Conservation (phyloP, 2,329 filamentous ascomycete genomes). For the Beauveria australis region DNA sequence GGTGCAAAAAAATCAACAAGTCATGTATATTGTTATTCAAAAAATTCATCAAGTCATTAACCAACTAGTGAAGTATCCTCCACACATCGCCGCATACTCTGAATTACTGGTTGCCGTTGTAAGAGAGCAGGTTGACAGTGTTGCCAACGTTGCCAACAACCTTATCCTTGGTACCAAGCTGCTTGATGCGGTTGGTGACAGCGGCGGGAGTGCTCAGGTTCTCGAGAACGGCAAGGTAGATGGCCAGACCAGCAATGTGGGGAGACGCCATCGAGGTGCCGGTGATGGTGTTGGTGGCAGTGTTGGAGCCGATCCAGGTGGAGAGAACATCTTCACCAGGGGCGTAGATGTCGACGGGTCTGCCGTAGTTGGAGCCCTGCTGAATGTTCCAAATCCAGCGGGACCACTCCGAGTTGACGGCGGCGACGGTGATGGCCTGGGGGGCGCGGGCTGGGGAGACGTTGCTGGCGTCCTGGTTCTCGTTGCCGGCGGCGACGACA, state of each 20-base stretch:
- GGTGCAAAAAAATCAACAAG: neutral
- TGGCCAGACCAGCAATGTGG: constrained; percentile 26
- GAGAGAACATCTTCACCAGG: constrained; percentile 35
- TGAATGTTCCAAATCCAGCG: constrained; percentile 24
- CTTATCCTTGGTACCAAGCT: neutral
- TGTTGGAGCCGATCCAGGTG: constrained; percentile 31
- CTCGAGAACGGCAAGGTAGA: constrained; percentile 18
- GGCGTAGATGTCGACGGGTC: constrained; percentile 35
- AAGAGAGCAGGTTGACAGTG: constrained; percentile 5
- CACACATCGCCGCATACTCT: neutral
- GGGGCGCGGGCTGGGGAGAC: constrained; percentile 40
- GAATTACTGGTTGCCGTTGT: constrained; percentile 5
- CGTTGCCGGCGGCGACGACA: constrained; percentile 49
- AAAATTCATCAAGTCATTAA: neutral
- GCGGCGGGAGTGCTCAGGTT: neutral
- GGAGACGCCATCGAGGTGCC: constrained; percentile 48
- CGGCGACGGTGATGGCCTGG: constrained; percentile 45
- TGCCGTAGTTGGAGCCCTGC: constrained; percentile 38
- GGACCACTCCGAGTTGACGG: constrained; percentile 31
- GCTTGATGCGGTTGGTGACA: constrained; percentile 3
- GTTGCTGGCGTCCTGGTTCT: constrained; percentile 27
- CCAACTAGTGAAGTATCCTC: neutral
- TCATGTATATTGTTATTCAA: neutral
- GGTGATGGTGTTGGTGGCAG: constrained; percentile 28
- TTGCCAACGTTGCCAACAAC: neutral